Base-by-base conservation (phyloP, 169 alveolate species). In the Cystoisospora suis region DNA sequence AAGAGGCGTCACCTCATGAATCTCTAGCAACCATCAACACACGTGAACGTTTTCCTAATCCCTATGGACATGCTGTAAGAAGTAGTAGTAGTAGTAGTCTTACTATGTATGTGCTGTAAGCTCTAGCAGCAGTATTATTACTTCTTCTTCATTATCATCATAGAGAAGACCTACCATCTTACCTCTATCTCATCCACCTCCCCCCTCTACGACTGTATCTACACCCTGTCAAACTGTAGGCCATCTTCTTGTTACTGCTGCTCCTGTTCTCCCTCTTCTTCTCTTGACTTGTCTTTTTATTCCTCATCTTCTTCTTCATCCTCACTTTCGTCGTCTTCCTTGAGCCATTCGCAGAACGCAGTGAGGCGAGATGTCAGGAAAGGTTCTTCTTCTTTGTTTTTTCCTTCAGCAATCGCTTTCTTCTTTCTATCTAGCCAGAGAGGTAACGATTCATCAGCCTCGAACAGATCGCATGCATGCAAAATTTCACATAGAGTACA, bases 401-500 rank as follows among this genome's bases (percentile, higher is more conserved):
- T 53, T 20, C n/a, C 20, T 9, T 53, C 20, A 12, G 61, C 9
- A 53, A 9, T 20, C 61, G 61, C 77, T 36, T 23, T 44, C 42
- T 4, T 23, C 7, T 36, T 65, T 27, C 1, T 12, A 2, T 65
- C 4, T 5, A 3, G n/a, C 77, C 77, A 65, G n/a, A 4, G 77
- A 12, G 77, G 77, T 44, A 65, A 44, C n/a, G 77, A 65, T 23
- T 7, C 5, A 20, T 65, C 77, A 23, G 77, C 77, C 5, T 65
- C 77, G 77, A 65, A 17, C n/a, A 65, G 34, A 44, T 65, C 77
- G 77, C 77, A 65, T 20, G 77, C 9, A 20, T 65, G 77, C n/a
- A 65, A 44, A 3, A 65, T 44, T 20, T 65, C 77, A 20, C 77
- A 65, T 36, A 65, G 77, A 36, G 77, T 1, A 44, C 77, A 65